Evolutionary conservation across 1,284 basidiomycete genomes (phyloP), one percentile per base, ranked within the genome.

Genomic region (Cryptococcus jaspeensis): DNA sequence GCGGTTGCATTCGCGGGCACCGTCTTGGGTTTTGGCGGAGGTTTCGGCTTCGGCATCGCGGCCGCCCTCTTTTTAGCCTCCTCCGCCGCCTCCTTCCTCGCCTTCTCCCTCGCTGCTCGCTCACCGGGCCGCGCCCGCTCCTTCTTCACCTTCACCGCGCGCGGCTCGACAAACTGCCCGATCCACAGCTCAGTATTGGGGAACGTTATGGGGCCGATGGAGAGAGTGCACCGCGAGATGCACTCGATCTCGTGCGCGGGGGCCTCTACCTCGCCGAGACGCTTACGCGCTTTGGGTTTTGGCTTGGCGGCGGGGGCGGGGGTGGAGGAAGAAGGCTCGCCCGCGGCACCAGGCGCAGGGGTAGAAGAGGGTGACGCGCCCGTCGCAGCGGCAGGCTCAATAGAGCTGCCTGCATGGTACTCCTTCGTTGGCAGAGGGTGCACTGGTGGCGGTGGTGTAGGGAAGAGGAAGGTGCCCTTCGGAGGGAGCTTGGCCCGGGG

Each of bases 161-260:
- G 53, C 4, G 69, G 69, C 43, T 69, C 65, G 3, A 76, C 73
- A 51, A 76, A 76, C n/a, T 66, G 54, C 2, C 72, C 74, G 15
- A 75, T 59, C 74, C 74, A 76, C 5, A 76, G 59, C 54, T 74
- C 73, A 2, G 72, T 73, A 35, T 64, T 67, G 5, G 69, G 71
- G 50, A 66, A 76, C 12, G 65, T 66, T 32, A 76, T 65, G 1
- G 73, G 70, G 25, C 74, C 74, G 13, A 76, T 60, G 11, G 68
- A 56, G 9, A 76, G 52, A 3, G 66, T 73, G 2, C 70, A 67
- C 11, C 74, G 57, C 0, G 69, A 65, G 39, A 76, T 70, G 60
- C 74, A 74, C 52, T 74, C 72, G 20, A 71, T 73, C 58, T 76
- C 73, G 49, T 76, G 74, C 0, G 74, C 69, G 2, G 74, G 74